These are phyloP conservation scores for Aegilops umbellulata DNA, from an alignment of 176 grass and related monocot species.

Conservation along the genomic window DNA sequence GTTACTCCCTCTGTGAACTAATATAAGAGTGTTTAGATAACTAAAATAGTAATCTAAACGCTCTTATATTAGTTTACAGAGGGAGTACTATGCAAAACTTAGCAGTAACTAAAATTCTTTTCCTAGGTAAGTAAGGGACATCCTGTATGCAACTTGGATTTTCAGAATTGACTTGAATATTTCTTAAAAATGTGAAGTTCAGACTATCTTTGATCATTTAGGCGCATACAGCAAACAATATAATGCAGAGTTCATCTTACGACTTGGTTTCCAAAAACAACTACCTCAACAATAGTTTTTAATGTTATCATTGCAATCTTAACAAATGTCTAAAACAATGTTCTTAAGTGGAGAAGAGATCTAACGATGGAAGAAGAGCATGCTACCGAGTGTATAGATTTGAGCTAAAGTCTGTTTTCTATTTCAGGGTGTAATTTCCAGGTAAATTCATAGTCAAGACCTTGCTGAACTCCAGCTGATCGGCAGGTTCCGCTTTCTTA, in stretches of 20 bases:
- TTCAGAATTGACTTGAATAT: background rate
- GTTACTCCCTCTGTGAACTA: no score
- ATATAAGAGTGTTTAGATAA: no score
- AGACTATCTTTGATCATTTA: background rate
- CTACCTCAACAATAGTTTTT: conserved; percentile 1
- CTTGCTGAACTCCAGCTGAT: conserved; percentile 42
- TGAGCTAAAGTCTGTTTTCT: background rate
- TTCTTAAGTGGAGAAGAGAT: conserved; percentile 10
- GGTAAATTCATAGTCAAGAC: conserved; percentile 18
- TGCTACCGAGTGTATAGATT: background rate
- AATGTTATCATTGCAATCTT: background rate
- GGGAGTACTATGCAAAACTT: background rate
- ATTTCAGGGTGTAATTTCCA: conserved; percentile 12
- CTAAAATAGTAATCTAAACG: no score
- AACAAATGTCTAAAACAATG: background rate
- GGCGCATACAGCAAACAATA: background rate
- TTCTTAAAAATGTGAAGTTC: background rate
- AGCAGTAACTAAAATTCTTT: background rate
- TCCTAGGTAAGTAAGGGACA: background rate
- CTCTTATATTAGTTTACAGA: no score
- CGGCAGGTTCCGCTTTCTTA: conserved; percentile 54
- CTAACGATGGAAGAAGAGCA: background rate
- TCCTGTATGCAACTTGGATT: background rate
- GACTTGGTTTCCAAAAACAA: background rate
- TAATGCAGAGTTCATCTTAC: conserved; percentile 10